A percentile compares a stretch with the other conserved stretches of the same genome.
phyloP scores from a whole-genome alignment of 139 green algal genomes.

The Tetratostichococcus sp. region DNA sequence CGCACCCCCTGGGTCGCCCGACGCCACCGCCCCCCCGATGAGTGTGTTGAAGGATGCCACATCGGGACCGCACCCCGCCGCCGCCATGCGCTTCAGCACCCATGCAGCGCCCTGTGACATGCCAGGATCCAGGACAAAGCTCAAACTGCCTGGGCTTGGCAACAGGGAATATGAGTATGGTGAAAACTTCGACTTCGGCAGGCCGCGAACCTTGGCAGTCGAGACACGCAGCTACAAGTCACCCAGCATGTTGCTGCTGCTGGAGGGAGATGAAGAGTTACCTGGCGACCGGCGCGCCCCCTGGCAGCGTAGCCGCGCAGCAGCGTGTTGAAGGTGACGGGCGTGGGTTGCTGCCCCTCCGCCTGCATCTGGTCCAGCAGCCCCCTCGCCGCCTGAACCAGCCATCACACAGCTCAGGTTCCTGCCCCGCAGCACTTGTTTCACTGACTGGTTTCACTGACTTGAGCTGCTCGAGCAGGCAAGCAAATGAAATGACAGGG shows the following conservation, averaged over 20 bases:
- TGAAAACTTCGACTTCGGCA: too few species aligned
- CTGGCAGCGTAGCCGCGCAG: conserved; percentile 14
- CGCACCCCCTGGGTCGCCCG: background rate
- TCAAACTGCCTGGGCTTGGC: too few species aligned
- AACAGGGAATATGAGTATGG: too few species aligned
- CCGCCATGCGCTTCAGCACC: conserved; percentile 30
- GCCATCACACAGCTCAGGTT: conserved; percentile 2
- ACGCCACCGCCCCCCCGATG: conserved; percentile 18
- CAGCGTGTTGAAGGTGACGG: conserved; percentile 31
- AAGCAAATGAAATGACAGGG: too few species aligned
- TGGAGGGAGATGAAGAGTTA: background rate
- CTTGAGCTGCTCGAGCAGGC: too few species aligned
- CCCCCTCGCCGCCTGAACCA: conserved; percentile 1
- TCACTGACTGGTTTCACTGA: too few species aligned
- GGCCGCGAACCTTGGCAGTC: too few species aligned
- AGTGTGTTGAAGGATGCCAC: conserved; percentile 46
- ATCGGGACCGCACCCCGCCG: conserved; percentile 22
- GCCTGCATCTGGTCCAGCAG: conserved; percentile 35
- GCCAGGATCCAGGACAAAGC: too few species aligned
- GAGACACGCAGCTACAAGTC: too few species aligned
- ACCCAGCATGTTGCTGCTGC: too few species aligned
- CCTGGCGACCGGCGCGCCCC: background rate
- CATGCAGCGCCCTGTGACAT: background rate
- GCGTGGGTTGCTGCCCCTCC: conserved; percentile 15
- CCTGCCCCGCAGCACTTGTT: too few species aligned